These are phyloP conservation scores for Yamadazyma dushanensis DNA, from an alignment of 1,139 yeast species.

Conservation along the genomic window DNA sequence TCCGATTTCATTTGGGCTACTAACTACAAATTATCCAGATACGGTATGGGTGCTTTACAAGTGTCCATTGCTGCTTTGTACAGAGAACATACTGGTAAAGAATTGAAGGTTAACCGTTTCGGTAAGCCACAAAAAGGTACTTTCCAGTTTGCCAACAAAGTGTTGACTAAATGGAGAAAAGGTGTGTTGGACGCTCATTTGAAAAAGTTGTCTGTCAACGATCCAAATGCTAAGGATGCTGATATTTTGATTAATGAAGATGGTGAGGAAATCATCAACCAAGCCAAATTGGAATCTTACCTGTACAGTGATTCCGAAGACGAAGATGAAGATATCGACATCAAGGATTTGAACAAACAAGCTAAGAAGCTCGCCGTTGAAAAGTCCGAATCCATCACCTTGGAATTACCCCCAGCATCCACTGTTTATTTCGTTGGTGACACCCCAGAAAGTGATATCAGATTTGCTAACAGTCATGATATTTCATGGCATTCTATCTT, in stretches of 20 bases:
- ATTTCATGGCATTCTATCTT: conserved; percentile 80
- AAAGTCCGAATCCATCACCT: conserved; percentile 39
- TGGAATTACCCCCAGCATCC: conserved; percentile 77
- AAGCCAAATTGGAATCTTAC: conserved; percentile 42
- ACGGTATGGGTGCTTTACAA: conserved; percentile 89
- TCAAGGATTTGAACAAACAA: conserved; percentile 13
- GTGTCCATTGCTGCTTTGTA: conserved; percentile 81
- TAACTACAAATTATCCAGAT: conserved; percentile 72
- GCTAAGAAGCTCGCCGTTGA: conserved; percentile 27
- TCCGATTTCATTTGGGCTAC: conserved; percentile 91
- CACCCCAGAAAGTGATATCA: conserved; percentile 87
- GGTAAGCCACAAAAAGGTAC: conserved; percentile 89
- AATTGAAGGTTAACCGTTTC: conserved; percentile 71
- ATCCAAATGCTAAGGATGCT: conserved; percentile 47
- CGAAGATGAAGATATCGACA: conserved; percentile 20
- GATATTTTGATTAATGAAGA: conserved; percentile 48
- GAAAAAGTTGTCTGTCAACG: conserved; percentile 50
- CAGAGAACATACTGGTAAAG: conserved; percentile 78
- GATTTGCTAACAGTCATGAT: conserved; percentile 86
- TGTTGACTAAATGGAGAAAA: conserved; percentile 73
- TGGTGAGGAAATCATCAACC: conserved; percentile 51
- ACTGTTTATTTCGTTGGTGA: conserved; percentile 89
- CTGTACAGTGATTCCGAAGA: conserved; percentile 30
- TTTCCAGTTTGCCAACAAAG: conserved; percentile 75
- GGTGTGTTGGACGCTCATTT: conserved; percentile 74